Evolutionary conservation across 495 filamentous ascomycete species (phyloP).

Genomic region (Gamarada debralockiae): DNA sequence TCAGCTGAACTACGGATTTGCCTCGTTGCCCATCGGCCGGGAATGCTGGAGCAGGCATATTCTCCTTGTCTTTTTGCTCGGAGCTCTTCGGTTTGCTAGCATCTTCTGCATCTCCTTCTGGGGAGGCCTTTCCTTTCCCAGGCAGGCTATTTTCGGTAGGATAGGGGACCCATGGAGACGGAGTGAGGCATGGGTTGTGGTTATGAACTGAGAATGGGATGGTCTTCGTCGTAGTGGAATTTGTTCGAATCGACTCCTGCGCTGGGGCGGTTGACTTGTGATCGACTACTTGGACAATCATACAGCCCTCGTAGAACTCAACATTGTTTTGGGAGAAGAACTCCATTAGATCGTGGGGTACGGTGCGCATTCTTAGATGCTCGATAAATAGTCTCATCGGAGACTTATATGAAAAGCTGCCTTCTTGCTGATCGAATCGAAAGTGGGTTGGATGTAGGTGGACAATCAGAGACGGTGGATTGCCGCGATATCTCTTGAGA

Average conservation of each 20-base stretch:
- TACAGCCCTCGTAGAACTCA: slow-evolving; percentile 89
- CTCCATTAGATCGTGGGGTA: slow-evolving; percentile 52
- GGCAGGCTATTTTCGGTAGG: slow-evolving; percentile 52
- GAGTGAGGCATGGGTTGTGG: slow-evolving; percentile 80
- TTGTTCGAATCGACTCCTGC: slow-evolving; percentile 51
- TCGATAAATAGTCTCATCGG: slow-evolving; percentile 83
- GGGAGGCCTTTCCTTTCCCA: slow-evolving; percentile 23
- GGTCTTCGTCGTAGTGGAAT: slow-evolving; percentile 52
- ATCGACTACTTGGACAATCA: slow-evolving; percentile 90
- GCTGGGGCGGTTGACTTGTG: slow-evolving; percentile 64
- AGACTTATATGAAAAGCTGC: slow-evolving; percentile 83
- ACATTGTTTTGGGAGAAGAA: slow-evolving; percentile 55
- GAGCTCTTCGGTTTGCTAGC: slow-evolving; percentile 29
- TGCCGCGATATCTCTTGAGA: slow-evolving; percentile 73
- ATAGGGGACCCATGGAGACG: slow-evolving; percentile 80
- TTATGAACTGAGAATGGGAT: slow-evolving; percentile 86
- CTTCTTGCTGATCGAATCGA: slow-evolving; percentile 91
- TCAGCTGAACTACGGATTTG: slow-evolving; percentile 29
- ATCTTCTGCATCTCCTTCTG: slow-evolving; percentile 28
- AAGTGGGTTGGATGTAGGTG: slow-evolving; percentile 85
- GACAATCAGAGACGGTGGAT: slow-evolving; percentile 75
- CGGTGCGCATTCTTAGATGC: slow-evolving; percentile 49
- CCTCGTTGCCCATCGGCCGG: slow-evolving; percentile 41
- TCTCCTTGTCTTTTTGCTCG: slow-evolving; percentile 40
- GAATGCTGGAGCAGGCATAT: slow-evolving; percentile 44